Evolutionary conservation across 2,329 filamentous ascomycete species (phyloP), one percentile per base, ranked within the genome.

Genomic region (Trichoderma harzianum): DNA sequence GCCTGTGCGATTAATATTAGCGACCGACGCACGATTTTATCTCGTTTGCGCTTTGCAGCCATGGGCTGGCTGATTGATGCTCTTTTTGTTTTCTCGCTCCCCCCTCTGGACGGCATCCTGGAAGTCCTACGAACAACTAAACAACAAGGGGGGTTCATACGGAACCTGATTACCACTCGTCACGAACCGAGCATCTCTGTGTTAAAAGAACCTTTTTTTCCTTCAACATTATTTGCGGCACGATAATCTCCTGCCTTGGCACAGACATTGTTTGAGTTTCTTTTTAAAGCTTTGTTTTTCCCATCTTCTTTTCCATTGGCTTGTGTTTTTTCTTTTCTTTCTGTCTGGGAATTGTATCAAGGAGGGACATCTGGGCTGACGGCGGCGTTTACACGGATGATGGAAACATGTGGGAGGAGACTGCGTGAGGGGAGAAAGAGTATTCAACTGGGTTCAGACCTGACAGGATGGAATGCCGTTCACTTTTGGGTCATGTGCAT

Each of bases 331-430:
- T 71, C 53, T 62, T 67, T 64, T 43, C 39, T 32, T 72, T 74
- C 70, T 70, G 21, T 58, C 64, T 73, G 64, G 36, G 70, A 72
- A 61, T 67, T 71, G 67, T 70, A 61, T 70, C 67, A 63, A 55
- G 60, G 66, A 69, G 65, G 74, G 64, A 57, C 55, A n/a, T 69
- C 73, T 72, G 75, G 75, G 73, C 74, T 77, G 75, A 72, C 69
- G 77, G 77, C 57, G 74, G 74, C 73, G 74, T 75, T 75, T 61
- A 61, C 10, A 72, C 43, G 73, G 55, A 69, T 58, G 69, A 70
- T 36, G 61, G 71, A 74, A 18, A 62, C 16, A 55, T 63, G 57
- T 16, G 51, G 69, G 26, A 63, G 34, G 47, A 30, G 34, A 30
- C 10, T 36, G 18, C 16, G 16, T 39, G 58, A 32, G 39, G 28